Evolutionary conservation across 805 yeast genomes (phyloP).

Genomic region (Nakazawaea molendinolei): DNA sequence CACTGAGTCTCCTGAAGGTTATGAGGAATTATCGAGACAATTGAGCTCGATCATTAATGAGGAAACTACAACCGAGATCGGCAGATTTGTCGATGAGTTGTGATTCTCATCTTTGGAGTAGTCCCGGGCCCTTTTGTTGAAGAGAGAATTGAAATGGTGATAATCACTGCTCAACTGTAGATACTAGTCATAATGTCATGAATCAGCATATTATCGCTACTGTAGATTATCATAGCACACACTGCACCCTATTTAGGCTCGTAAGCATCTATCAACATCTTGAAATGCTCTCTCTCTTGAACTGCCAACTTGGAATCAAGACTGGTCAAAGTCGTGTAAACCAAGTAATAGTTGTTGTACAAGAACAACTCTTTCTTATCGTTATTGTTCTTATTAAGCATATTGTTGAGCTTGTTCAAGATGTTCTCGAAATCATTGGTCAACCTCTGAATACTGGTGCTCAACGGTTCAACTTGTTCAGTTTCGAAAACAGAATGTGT

Average conservation of each 20-base stretch:
- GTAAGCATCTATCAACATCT: conserved; percentile 37
- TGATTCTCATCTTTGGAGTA: neutral
- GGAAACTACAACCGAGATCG: neutral
- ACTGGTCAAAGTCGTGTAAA: conserved; percentile 45
- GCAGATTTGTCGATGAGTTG: conserved; percentile 9
- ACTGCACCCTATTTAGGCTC: conserved; percentile 15
- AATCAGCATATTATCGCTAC: too few relatives aligned
- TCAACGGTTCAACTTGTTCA: conserved; percentile 60
- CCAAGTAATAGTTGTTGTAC: conserved; percentile 62
- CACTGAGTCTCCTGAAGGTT: neutral
- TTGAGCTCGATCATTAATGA: conserved; percentile 10
- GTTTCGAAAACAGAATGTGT: conserved; percentile 23
- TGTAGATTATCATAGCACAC: too few relatives aligned
- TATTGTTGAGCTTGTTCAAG: conserved; percentile 60
- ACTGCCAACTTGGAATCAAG: conserved; percentile 35
- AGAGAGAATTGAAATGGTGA: too few relatives aligned
- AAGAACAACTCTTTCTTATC: conserved; percentile 62
- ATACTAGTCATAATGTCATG: too few relatives aligned
- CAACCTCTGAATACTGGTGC: conserved; percentile 59
- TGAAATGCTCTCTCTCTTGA: conserved; percentile 37
- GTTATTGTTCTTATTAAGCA: conserved; percentile 26
- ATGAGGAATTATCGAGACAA: conserved; percentile 6
- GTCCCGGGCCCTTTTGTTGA: too few relatives aligned
- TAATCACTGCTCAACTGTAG: too few relatives aligned
- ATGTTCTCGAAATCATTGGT: conserved; percentile 76